A percentile compares a stretch with the other conserved stretches of the same genome.
phyloP scores from a whole-genome alignment of 371 early-diverging fungal genomes.

The Mortierella sp. region DNA sequence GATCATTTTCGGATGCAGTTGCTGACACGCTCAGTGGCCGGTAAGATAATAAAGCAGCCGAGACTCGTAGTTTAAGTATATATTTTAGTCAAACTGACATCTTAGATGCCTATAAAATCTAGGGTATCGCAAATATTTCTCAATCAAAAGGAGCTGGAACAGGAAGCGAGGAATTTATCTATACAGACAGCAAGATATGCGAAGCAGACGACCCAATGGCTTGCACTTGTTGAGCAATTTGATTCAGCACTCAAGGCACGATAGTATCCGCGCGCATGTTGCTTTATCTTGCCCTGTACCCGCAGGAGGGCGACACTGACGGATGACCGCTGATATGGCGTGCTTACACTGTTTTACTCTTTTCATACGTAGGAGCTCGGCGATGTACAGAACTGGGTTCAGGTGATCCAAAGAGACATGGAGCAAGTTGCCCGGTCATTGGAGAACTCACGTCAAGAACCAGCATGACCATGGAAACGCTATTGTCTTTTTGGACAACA shows the following conservation, averaged over 20 bases:
- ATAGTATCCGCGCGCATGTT: too few species aligned
- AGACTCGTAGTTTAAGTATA: too few species aligned
- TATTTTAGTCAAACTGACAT: too few species aligned
- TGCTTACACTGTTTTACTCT: background rate
- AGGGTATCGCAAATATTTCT: slow-evolving; percentile 66
- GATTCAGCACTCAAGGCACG: slow-evolving; percentile 70
- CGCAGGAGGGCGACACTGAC: too few species aligned
- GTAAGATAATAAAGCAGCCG: slow-evolving; percentile 41
- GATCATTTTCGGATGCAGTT: slow-evolving; percentile 65
- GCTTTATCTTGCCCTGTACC: too few species aligned
- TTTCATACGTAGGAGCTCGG: slow-evolving; percentile 71
- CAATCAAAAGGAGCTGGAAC: slow-evolving; percentile 72
- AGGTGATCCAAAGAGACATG: slow-evolving; percentile 75
- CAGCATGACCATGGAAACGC: background rate
- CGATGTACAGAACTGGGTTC: slow-evolving; percentile 86
- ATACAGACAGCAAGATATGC: slow-evolving; percentile 61
- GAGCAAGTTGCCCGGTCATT: slow-evolving; percentile 63
- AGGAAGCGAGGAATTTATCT: slow-evolving; percentile 63
- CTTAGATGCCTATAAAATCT: too few species aligned
- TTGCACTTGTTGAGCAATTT: slow-evolving; percentile 66
- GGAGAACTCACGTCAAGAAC: slow-evolving; percentile 37
- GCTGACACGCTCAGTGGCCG: slow-evolving; percentile 68
- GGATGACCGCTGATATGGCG: too few species aligned
- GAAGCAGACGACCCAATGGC: slow-evolving; percentile 73
- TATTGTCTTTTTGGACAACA: too few species aligned